Evolutionary conservation across 164 flowering plant species (phyloP).

Genomic region (Litsea cubeba): DNA sequence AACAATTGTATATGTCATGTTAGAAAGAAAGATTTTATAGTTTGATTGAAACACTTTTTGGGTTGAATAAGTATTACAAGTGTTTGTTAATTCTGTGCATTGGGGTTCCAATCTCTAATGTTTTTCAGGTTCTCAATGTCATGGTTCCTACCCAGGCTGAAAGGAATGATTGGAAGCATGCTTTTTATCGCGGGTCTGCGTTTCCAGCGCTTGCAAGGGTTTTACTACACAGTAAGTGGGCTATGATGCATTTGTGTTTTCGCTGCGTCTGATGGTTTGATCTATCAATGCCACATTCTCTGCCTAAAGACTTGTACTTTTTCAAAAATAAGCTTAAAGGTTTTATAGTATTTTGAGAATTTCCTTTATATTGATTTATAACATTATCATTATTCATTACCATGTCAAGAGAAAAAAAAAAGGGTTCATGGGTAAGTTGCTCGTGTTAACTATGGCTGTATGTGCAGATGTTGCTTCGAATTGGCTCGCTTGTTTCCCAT

Average conservation of each 20-base stretch:
- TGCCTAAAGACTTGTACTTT: background rate
- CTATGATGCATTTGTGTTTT: background rate
- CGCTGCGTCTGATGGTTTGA: background rate
- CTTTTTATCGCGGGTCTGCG: constrained; percentile 63
- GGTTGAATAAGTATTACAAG: too few relatives aligned
- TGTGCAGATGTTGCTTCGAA: constrained; percentile 77
- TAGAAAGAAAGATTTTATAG: too few relatives aligned
- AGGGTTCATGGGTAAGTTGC: background rate
- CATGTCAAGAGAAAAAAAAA: too few relatives aligned
- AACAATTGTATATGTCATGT: background rate
- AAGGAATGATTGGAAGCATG: constrained; percentile 47
- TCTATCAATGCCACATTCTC: background rate
- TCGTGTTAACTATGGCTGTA: constrained; percentile 1
- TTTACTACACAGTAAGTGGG: constrained; percentile 50
- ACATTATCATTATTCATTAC: background rate
- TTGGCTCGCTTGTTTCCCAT: constrained; percentile 85
- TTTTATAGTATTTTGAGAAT: background rate
- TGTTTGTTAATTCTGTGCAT: background rate
- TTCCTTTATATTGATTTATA: background rate
- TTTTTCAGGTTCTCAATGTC: constrained; percentile 8
- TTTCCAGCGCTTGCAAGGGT: constrained; percentile 64
- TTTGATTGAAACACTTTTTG: too few relatives aligned
- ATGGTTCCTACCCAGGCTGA: constrained; percentile 30
- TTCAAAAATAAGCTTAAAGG: too few relatives aligned
- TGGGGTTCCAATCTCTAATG: background rate